phyloP scores from a whole-genome alignment of 495 filamentous ascomycete species.

The Podospora conica region DNA sequence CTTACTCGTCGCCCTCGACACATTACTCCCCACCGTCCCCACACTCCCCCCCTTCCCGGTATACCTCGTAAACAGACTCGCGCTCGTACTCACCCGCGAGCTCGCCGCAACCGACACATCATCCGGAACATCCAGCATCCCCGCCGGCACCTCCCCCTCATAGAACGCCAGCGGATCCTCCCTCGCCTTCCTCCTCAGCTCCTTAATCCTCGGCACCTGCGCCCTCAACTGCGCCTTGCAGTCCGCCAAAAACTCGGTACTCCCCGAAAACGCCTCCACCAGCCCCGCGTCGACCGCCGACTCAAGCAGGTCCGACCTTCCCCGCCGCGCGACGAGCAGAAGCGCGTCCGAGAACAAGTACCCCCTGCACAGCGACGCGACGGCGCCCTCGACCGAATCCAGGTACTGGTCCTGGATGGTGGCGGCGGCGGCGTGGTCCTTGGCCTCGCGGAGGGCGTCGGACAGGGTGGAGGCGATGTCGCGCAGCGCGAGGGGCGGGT shows the following conservation, averaged over 20 bases:
- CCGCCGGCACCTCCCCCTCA: conserved; percentile 57
- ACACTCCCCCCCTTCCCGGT: conserved; percentile 57
- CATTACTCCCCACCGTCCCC: conserved; percentile 60
- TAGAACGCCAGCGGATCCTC: conserved; percentile 77
- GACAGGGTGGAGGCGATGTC: conserved; percentile 62
- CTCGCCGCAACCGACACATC: conserved; percentile 87
- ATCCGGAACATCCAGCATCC: conserved; percentile 67
- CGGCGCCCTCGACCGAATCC: conserved; percentile 58
- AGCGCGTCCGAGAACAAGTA: conserved; percentile 80
- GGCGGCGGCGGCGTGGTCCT: conserved; percentile 74
- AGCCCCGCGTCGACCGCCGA: conserved; percentile 65
- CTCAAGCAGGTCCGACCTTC: conserved; percentile 42
- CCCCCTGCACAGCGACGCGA: conserved; percentile 70
- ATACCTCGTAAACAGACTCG: conserved; percentile 85
- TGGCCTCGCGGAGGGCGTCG: conserved; percentile 67
- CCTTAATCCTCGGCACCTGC: conserved; percentile 76
- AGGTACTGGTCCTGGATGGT: conserved; percentile 78
- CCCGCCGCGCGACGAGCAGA: conserved; percentile 50
- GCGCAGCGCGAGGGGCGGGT: conserved; percentile 54
- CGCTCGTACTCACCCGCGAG: conserved; percentile 67
- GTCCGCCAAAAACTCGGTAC: conserved; percentile 85
- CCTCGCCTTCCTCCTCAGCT: conserved; percentile 70
- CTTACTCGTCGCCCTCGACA: conserved; percentile 70
- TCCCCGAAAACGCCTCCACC: conserved; percentile 65
- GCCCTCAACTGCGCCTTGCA: conserved; percentile 77